A percentile compares a stretch with the other conserved stretches of the same genome.
These are phyloP conservation scores for Alternaria novae-zelandiae DNA, from an alignment of 2,329 filamentous ascomycete species.

Conservation along the genomic window DNA sequence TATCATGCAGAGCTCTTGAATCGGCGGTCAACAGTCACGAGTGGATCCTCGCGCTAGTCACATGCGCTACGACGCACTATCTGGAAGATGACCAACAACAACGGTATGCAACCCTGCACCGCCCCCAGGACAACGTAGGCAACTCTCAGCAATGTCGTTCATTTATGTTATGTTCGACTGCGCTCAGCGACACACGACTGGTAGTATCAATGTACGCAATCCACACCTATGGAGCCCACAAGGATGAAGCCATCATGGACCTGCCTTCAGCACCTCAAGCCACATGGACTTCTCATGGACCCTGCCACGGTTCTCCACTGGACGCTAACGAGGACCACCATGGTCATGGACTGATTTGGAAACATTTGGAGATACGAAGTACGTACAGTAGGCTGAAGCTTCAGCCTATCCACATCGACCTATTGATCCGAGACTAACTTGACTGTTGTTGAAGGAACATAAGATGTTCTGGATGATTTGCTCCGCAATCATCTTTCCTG, in stretches of 20 bases:
- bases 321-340: slow-evolving; percentile 9
- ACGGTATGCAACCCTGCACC: slow-evolving; percentile 20
- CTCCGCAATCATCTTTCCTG: slow-evolving; percentile 18
- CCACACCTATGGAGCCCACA: not conserved
- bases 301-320: not conserved
- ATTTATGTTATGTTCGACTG: slow-evolving; percentile 35
- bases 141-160: slow-evolving; percentile 30
- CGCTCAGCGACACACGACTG: slow-evolving; percentile 19
- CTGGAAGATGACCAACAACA: slow-evolving; percentile 20
- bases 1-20: slow-evolving; percentile 35
- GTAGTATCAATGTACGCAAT: slow-evolving; percentile 18
- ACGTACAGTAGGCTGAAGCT: slow-evolving; percentile 42
- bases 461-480: slow-evolving; percentile 21
- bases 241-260: not conserved
- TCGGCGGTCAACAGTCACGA: slow-evolving; percentile 30
- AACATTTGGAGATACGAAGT: slow-evolving; percentile 36
- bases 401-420: slow-evolving; percentile 31
- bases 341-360: slow-evolving; percentile 18
- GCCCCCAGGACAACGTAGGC: slow-evolving; percentile 30
- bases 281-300: not conserved
- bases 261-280: slow-evolving; percentile 1
- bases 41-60: slow-evolving; percentile 28
- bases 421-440: slow-evolving; percentile 44
- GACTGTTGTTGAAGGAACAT: slow-evolving; percentile 31
- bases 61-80: slow-evolving; percentile 25